phyloP scores from a whole-genome alignment of 2,329 filamentous ascomycete genomes.

The Sporothrix pseudoabietina region DNA sequence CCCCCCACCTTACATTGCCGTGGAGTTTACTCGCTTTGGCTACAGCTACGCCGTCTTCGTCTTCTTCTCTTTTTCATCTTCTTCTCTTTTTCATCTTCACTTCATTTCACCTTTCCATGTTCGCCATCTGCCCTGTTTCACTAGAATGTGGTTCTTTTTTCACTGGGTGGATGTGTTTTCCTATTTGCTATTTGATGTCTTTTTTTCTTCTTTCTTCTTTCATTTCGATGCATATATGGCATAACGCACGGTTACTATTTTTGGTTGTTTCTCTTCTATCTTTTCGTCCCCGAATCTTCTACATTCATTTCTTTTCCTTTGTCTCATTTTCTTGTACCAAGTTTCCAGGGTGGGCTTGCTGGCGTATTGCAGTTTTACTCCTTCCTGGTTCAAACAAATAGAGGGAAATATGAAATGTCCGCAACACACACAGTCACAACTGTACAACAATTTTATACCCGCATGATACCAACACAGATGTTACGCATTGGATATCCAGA shows the following conservation, averaged over 20 bases:
- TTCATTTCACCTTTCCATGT: background rate
- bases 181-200: slow-evolving; percentile 8
- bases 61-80: background rate
- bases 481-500: background rate
- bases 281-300: background rate
- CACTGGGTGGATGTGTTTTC: background rate
- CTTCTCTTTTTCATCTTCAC: background rate
- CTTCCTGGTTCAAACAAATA: background rate
- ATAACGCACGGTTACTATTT: background rate
- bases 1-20: slow-evolving; percentile 34
- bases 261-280: background rate
- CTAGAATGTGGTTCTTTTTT: background rate
- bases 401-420: background rate
- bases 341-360: background rate
- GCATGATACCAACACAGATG: background rate
- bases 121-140: background rate
- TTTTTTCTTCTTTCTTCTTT: background rate
- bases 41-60: background rate
- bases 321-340: background rate
- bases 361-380: background rate
- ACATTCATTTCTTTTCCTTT: background rate
- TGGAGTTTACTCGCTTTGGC: slow-evolving; percentile 23
- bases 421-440: background rate
- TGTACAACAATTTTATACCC: background rate
- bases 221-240: background rate